Base-by-base conservation (phyloP, 2,329 filamentous ascomycete genomes). In the Fusarium denticulatum region DNA sequence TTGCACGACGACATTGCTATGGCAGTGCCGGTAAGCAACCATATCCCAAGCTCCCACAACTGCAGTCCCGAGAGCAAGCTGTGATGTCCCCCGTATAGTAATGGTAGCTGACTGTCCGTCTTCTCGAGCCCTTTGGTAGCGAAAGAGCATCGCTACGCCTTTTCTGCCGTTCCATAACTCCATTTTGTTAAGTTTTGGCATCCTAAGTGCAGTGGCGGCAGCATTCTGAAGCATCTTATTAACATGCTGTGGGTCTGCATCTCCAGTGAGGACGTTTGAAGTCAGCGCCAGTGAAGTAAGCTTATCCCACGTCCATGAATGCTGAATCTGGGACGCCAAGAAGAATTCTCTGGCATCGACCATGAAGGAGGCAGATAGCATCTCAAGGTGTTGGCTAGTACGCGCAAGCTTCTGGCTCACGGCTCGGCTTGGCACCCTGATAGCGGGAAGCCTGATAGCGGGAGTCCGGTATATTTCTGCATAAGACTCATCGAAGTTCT, bases 401-500 rank as follows among this genome's bases (percentile, higher is more conserved):
- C 71, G 63, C 53, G 79, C 81, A 72, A 80, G 70, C 63, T 73
- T 73, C 66, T 61, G 72, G 75, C 78, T 78, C 28, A 82, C 62
- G 42, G 28, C 73, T 36, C 72, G 67, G 50, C 60, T 69, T 65
- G 78, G 75, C 34, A 67, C 65, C 49, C 78, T 70, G 52, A 78
- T 62, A 68, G 64, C 61, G 43, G 34, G 14, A 15, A 34, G 32
- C 43, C 78, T 70, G 53, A 79, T 62, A 68, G 60, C 61, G 47
- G 67, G 65, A 60, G 11, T 56, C 47, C 5, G 57, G 7, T 40
- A 24, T 13, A 20, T 49, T 6, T 7, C 34, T 32, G 14, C 60
- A 69, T 81, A 82, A 55, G 45, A 42, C 74, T 82, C 64, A 61
- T 82, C 77, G 69, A 80, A 80, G 67, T 82, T 82, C 74, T 82